A percentile compares a stretch with the other conserved stretches of the same genome.
These are phyloP conservation scores for Incumbomyces delicatus DNA, from an alignment of 2,329 filamentous ascomycete species.

Conservation along the genomic window DNA sequence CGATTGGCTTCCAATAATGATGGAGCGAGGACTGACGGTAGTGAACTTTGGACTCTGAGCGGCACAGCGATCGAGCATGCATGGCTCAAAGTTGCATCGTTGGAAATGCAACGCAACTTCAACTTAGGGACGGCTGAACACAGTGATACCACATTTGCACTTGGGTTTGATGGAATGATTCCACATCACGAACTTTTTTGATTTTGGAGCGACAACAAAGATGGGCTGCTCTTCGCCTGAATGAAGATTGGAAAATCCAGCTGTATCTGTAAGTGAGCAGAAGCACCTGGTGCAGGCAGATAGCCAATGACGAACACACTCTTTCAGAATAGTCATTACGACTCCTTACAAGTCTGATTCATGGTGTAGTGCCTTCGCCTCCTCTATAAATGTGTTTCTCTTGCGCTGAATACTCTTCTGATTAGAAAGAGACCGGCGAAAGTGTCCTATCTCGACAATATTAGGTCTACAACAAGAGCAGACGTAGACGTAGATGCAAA, in stretches of 20 bases:
- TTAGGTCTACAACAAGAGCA: too few species aligned
- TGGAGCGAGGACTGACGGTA: slow-evolving; percentile 36
- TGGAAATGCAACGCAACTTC: neutral
- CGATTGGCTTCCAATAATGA: slow-evolving; percentile 42
- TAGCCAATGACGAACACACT: neutral
- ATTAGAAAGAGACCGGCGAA: too few species aligned
- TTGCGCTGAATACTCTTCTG: too few species aligned
- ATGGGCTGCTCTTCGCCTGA: neutral
- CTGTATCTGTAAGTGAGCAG: too few species aligned
- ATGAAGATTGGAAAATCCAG: too few species aligned
- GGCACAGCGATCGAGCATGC: neutral
- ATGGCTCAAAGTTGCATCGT: neutral
- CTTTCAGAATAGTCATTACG: neutral
- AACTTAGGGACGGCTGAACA: neutral
- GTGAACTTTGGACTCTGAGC: slow-evolving; percentile 38
- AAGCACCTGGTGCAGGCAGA: neutral
- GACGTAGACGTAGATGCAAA: too few species aligned
- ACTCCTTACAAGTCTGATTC: too few species aligned
- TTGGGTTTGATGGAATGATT: neutral
- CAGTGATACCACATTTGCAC: slow-evolving; percentile 1
- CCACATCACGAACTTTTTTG: too few species aligned
- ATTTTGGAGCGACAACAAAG: too few species aligned
- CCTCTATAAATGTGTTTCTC: too few species aligned
- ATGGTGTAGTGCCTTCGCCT: too few species aligned
- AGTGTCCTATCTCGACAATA: too few species aligned